Evolutionary conservation across 164 flowering plant species (phyloP).

Genomic region (Platanus orientalis): DNA sequence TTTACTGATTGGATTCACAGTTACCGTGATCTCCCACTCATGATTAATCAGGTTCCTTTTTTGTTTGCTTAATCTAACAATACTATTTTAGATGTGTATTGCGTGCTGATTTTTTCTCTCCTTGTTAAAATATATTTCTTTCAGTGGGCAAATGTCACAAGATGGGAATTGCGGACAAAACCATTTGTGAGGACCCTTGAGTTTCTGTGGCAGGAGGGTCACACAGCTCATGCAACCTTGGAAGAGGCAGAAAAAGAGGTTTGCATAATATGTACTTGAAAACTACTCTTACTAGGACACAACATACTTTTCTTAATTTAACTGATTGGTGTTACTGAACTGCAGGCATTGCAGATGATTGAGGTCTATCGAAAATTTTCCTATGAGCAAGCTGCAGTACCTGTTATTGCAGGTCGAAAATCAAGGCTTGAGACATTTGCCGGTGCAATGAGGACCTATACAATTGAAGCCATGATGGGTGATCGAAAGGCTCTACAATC

Average conservation of each 20-base stretch:
- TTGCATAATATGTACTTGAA: constrained; percentile 1
- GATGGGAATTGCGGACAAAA: constrained; percentile 99
- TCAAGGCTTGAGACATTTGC: constrained; percentile 96
- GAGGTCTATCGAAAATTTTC: constrained; percentile 83
- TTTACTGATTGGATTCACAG: constrained; percentile 99
- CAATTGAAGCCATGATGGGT: constrained; percentile 99
- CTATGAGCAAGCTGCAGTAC: constrained; percentile 95
- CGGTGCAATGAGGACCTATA: constrained; percentile 85
- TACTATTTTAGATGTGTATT: not conserved
- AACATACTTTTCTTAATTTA: constrained; percentile 1
- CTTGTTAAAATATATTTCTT: constrained; percentile 8
- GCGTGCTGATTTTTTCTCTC: not conserved
- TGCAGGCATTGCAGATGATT: constrained; percentile 95
- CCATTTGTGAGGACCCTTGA: constrained; percentile 97
- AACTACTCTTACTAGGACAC: not conserved
- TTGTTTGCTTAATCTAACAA: not conserved
- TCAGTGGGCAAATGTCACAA: constrained; percentile 98
- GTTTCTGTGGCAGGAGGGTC: constrained; percentile 99
- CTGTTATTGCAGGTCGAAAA: constrained; percentile 91
- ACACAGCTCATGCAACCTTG: constrained; percentile 89
- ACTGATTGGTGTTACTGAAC: constrained; percentile 22
- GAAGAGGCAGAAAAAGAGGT: constrained; percentile 99
- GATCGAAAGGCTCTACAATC: constrained; percentile 94
- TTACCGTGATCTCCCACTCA: constrained; percentile 94
- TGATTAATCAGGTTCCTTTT: constrained; percentile 79